Evolutionary conservation across 2,329 filamentous ascomycete genomes (phyloP), one percentile per base, ranked within the genome.

Genomic region (Arthrobotrys sinensis): DNA sequence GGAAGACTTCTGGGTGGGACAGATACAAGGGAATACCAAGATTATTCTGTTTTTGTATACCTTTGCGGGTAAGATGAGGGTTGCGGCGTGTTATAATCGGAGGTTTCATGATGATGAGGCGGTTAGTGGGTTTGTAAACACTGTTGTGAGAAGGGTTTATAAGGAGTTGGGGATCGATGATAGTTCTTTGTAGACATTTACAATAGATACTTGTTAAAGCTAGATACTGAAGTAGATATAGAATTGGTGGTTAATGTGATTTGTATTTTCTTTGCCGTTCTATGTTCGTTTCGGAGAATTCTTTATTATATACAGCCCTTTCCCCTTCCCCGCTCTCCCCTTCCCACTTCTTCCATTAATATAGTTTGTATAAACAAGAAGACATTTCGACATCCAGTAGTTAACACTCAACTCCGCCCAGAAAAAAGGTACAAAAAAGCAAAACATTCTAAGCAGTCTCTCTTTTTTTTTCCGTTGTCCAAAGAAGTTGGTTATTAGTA

Each of bases 61-160:
- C 14, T 50, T 57, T 4, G 32, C 34, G 5, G 32, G 28, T n/a
- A 32, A 46, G 19, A 4, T 62, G 11, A 14, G 45, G 16, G 16
- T 70, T 24, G 53, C 46, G 12, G 19, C 28, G n/a, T 50, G 52
- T 16, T 70, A 70, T 50, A 52, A 70, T 32, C 11, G 43, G 1
- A 28, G 32, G 14, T 70, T 50, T 19, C 66, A 63, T 19, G 66
- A 63, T 4, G 66, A 62, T 24, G 28, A 19, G 6, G 34, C 10
- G 4, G 53, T 70, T 11, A 3, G n/a, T 12, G 16, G 19, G 34
- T 45, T 67, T 43, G 14, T 55, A 8, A 4, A 10, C 5, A 19
- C 19, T 7, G 19, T 60, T 12, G 36, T 43, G 16, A 11, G 43
- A 16, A 43, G 16, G 3, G 1, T 40, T 5, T 43, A 28, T n/a